These are phyloP conservation scores for Backusella parvicylindrica DNA, from an alignment of 192 early-diverging fungal genomes.

Conservation along the genomic window DNA sequence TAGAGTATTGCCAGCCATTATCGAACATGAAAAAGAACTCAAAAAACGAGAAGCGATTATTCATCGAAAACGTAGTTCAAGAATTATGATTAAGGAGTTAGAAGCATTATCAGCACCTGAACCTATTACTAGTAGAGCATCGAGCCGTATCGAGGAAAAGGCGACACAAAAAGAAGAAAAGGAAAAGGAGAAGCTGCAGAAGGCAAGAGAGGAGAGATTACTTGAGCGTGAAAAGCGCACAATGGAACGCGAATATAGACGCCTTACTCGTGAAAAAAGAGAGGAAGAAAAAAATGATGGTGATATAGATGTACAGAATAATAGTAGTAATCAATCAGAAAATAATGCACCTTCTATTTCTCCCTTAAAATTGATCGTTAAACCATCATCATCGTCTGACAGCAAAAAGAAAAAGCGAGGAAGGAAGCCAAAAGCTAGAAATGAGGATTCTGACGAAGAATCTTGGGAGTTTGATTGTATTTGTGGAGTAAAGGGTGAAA, in stretches of 20 bases:
- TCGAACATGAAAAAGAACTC: slow-evolving; percentile 56
- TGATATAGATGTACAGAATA: not conserved
- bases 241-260: slow-evolving; percentile 29
- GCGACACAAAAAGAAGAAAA: slow-evolving; percentile 27
- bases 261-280: slow-evolving; percentile 15
- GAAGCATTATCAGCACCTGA: slow-evolving; percentile 38
- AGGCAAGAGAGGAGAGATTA: slow-evolving; percentile 22
- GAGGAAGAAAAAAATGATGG: not conserved
- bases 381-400: not conserved
- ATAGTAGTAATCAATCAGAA: not conserved
- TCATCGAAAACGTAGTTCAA: slow-evolving; percentile 62
- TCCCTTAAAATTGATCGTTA: not conserved
- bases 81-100: slow-evolving; percentile 56
- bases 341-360: not conserved
- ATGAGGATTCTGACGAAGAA: slow-evolving; percentile 32
- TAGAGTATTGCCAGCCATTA: slow-evolving; percentile 51
- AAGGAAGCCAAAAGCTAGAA: slow-evolving; percentile 9
- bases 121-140: slow-evolving; percentile 1
- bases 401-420: slow-evolving; percentile 13
- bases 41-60: slow-evolving; percentile 49
- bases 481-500: slow-evolving; percentile 43
- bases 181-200: slow-evolving; percentile 19
- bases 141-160: slow-evolving; percentile 27
- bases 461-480: slow-evolving; percentile 49
- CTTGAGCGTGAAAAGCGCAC: slow-evolving; percentile 36